Conservation (phyloP, 1,284 basidiomycete genomes). For the Sporisorium exsertum region DNA sequence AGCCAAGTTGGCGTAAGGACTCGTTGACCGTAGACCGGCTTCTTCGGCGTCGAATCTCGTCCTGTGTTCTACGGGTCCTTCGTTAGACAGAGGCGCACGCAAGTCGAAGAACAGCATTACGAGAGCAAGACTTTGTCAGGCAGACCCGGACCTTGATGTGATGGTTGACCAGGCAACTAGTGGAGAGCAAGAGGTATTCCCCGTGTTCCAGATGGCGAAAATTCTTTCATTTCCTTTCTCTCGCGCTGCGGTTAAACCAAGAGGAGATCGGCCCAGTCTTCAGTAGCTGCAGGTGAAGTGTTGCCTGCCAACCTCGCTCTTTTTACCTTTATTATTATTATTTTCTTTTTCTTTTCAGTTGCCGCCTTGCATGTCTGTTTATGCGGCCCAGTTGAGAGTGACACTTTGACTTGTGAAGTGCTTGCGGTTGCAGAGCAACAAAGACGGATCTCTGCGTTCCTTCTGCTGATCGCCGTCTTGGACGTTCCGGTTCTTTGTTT, state of each 20-base stretch:
- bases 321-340: too few relatives aligned
- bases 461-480: slow-evolving; percentile 1
- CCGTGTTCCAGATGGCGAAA: background rate
- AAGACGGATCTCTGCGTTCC: background rate
- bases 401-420: background rate
- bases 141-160: background rate
- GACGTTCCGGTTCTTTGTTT: background rate
- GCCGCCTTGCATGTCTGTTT: too few relatives aligned
- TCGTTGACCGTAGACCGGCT: background rate
- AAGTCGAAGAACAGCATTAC: background rate
- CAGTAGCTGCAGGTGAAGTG: too few relatives aligned
- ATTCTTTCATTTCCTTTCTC: too few relatives aligned
- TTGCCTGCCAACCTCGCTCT: too few relatives aligned
- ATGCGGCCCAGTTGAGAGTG: too few relatives aligned
- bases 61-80: too few relatives aligned
- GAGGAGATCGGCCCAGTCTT: too few relatives aligned
- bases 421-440: background rate
- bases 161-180: background rate
- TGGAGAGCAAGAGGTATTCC: background rate
- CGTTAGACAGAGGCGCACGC: too few relatives aligned
- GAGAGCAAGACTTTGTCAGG: background rate
- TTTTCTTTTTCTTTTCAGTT: too few relatives aligned
- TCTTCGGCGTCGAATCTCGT: too few relatives aligned
- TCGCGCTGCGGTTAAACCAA: too few relatives aligned
- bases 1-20: background rate